These are phyloP conservation scores for Cadophora sp. DNA, from an alignment of 2,329 filamentous ascomycete genomes.

Conservation along the genomic window DNA sequence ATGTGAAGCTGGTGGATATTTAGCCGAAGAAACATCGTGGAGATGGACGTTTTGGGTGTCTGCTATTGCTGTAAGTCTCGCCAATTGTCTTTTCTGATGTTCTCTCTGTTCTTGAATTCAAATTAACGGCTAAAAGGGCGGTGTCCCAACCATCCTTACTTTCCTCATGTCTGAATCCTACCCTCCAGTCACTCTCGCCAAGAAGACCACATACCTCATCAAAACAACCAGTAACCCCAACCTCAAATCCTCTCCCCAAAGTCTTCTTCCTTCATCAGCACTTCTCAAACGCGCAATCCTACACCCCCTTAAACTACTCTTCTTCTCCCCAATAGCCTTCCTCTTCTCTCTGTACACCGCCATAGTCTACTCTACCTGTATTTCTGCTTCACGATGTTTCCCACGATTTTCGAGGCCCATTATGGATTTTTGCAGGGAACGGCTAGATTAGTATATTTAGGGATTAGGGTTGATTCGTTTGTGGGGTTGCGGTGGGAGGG, in stretches of 20 bases:
- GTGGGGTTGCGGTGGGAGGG: slow-evolving; percentile 49
- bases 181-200: slow-evolving; percentile 52
- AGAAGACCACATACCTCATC: slow-evolving; percentile 51
- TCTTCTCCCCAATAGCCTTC: slow-evolving; percentile 45
- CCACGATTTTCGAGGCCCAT: slow-evolving; percentile 52
- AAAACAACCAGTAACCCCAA: slow-evolving; percentile 55
- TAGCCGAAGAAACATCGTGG: too few relatives aligned
- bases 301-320: slow-evolving; percentile 51
- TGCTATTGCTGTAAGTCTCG: too few relatives aligned
- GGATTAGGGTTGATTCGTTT: slow-evolving; percentile 48
- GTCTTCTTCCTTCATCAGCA: slow-evolving; percentile 32
- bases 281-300: slow-evolving; percentile 7
- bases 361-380: slow-evolving; percentile 57
- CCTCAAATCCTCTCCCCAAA: slow-evolving; percentile 47
- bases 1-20: too few relatives aligned
- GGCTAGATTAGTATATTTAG: slow-evolving; percentile 49
- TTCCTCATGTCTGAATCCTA: slow-evolving; percentile 51
- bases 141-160: too few relatives aligned
- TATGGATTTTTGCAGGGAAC: slow-evolving; percentile 50
- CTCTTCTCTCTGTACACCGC: slow-evolving; percentile 55
- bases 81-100: too few relatives aligned
- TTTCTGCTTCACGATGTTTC: slow-evolving; percentile 56
- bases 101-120: too few relatives aligned
- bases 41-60: too few relatives aligned
- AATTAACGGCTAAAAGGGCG: too few relatives aligned